Percentiles rank a stretch among this genome's conserved stretches.
phyloP scores from a whole-genome alignment of 176 grass and related monocot genomes.

The Eleusine coracana region DNA sequence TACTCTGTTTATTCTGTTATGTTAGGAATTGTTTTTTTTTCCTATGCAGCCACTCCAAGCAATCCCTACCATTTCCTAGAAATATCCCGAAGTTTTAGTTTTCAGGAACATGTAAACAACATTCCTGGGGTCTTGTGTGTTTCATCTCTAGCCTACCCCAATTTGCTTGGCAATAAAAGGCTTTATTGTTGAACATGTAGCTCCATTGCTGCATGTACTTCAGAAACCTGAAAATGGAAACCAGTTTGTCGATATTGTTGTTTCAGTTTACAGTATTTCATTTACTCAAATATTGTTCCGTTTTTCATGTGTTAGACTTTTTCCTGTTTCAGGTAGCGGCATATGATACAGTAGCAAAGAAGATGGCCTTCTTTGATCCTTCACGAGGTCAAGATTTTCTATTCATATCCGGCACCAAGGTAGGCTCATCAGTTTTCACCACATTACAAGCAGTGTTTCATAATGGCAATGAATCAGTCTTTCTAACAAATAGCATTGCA shows the following conservation, averaged over 20 bases:
- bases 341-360: slow-evolving; percentile 71
- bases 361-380: slow-evolving; percentile 98
- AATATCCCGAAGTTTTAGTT: neutral
- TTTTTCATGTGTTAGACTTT: neutral
- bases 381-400: slow-evolving; percentile 87
- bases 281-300: neutral
- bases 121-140: too few relatives aligned
- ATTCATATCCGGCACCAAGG: slow-evolving; percentile 99
- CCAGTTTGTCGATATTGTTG: neutral
- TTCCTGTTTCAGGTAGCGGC: slow-evolving; percentile 69
- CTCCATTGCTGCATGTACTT: neutral
- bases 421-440: slow-evolving; percentile 10
- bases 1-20: neutral
- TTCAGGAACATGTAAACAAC: neutral
- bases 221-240: neutral
- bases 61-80: neutral
- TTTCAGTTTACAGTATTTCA: neutral
- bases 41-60: neutral
- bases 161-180: too few relatives aligned
- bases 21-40: neutral
- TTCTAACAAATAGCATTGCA: slow-evolving; percentile 14
- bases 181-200: neutral
- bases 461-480: neutral
- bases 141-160: too few relatives aligned
- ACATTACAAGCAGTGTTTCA: neutral